These are phyloP conservation scores for Aspergillus intermedius DNA, from an alignment of 2,329 filamentous ascomycete genomes.

Conservation along the genomic window DNA sequence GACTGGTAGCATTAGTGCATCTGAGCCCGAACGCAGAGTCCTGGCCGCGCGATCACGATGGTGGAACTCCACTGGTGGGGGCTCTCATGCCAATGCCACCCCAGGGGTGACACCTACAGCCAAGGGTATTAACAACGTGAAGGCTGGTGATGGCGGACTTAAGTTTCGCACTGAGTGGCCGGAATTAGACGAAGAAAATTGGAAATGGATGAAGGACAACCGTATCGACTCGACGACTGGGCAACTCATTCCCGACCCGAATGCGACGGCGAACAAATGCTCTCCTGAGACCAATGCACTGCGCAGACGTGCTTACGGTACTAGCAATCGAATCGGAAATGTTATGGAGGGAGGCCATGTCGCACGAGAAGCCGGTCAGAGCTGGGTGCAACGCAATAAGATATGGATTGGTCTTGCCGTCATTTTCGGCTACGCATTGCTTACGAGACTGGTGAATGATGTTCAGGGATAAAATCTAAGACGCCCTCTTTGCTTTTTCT, in stretches of 20 bases:
- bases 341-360: conserved; percentile 75
- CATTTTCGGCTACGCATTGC: conserved; percentile 75
- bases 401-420: conserved; percentile 62
- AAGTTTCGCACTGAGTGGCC: conserved; percentile 89
- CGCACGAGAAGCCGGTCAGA: conserved; percentile 68
- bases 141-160: conserved; percentile 82
- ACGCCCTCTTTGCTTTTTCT: not conserved
- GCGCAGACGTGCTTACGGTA: conserved; percentile 57
- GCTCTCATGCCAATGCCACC: conserved; percentile 53
- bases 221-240: conserved; percentile 74
- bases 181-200: conserved; percentile 82
- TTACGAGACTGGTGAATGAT: conserved; percentile 66
- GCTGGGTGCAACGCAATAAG: conserved; percentile 78
- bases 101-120: conserved; percentile 47
- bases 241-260: conserved; percentile 51
- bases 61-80: conserved; percentile 96
- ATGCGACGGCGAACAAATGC: conserved; percentile 49
- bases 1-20: conserved; percentile 77
- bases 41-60: conserved; percentile 74
- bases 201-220: conserved; percentile 81
- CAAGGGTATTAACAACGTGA: conserved; percentile 71
- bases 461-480: conserved; percentile 25
- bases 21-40: conserved; percentile 67
- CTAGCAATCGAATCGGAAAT: conserved; percentile 48
- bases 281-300: conserved; percentile 57